These are phyloP conservation scores for Epichloe glyceriae DNA, from an alignment of 2,329 filamentous ascomycete genomes.

Conservation along the genomic window DNA sequence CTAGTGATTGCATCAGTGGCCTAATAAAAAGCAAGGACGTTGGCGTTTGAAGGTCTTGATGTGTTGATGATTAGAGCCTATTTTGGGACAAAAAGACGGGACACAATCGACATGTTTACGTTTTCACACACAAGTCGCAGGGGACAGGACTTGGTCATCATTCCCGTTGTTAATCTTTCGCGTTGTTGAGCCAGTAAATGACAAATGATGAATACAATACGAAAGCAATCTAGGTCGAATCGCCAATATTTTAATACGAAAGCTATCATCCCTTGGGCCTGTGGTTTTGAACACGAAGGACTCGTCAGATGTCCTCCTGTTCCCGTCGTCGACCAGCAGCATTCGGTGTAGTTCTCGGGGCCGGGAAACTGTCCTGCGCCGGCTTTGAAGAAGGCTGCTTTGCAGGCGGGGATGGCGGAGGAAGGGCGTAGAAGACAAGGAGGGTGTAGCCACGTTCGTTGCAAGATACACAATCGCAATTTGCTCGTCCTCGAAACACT, in stretches of 20 bases:
- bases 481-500: no score
- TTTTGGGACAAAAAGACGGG: not conserved
- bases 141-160: not conserved
- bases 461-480: no score
- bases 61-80: slow-evolving; percentile 18
- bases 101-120: not conserved
- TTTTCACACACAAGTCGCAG: not conserved
- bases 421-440: slow-evolving; percentile 34
- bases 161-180: not conserved
- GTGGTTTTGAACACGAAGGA: not conserved
- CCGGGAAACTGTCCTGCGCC: no score
- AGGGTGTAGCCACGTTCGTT: no score
- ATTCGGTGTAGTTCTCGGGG: slow-evolving; percentile 42
- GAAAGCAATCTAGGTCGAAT: not conserved
- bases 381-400: no score
- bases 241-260: no score
- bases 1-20: slow-evolving; percentile 76
- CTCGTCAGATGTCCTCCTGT: slow-evolving; percentile 35
- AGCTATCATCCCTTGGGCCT: no score
- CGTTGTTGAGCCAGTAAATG: slow-evolving; percentile 1
- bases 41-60: slow-evolving; percentile 24
- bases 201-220: not conserved
- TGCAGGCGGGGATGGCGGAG: slow-evolving; percentile 32
- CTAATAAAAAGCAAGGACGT: slow-evolving; percentile 31
- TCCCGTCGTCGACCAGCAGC: slow-evolving; percentile 38